Evolutionary conservation across 345 rosid genomes (phyloP).

Genomic region (Erodium maritimum): DNA sequence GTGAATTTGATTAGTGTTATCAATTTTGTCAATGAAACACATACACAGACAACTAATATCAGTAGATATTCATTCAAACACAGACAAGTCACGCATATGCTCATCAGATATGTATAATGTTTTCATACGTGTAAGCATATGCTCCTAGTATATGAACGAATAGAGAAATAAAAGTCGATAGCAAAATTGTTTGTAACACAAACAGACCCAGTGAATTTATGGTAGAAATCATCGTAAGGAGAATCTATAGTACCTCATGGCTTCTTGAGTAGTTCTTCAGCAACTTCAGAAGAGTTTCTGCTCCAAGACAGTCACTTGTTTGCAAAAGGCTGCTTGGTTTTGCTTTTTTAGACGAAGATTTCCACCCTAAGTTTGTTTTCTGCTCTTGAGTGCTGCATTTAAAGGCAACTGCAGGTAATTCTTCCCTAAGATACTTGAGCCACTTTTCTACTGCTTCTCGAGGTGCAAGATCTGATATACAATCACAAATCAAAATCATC

Average conservation of each 20-base stretch:
- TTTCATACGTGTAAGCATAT: too few species aligned
- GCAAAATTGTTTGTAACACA: too few species aligned
- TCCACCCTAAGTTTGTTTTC: conserved; percentile 84
- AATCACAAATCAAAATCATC: background rate
- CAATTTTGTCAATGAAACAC: too few species aligned
- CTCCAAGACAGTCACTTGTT: conserved; percentile 97
- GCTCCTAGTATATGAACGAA: too few species aligned
- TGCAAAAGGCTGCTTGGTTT: conserved; percentile 62
- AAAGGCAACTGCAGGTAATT: conserved; percentile 91
- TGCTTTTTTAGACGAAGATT: conserved; percentile 46
- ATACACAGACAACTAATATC: too few species aligned
- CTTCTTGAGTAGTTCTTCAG: conserved; percentile 92
- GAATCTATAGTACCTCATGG: conserved; percentile 44
- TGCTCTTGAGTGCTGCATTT: conserved; percentile 95
- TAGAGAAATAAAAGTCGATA: too few species aligned
- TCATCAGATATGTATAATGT: too few species aligned
- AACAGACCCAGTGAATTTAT: background rate
- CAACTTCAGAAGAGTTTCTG: conserved; percentile 81
- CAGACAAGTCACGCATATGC: too few species aligned
- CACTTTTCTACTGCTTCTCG: conserved; percentile 92
- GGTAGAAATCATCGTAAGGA: background rate
- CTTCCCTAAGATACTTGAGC: conserved; percentile 89
- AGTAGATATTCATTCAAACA: too few species aligned
- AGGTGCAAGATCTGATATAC: conserved; percentile 82
- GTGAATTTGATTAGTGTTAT: too few species aligned